These are phyloP conservation scores for Rhizomucor pusillus DNA, from an alignment of 371 early-diverging fungal genomes.

Conservation along the genomic window DNA sequence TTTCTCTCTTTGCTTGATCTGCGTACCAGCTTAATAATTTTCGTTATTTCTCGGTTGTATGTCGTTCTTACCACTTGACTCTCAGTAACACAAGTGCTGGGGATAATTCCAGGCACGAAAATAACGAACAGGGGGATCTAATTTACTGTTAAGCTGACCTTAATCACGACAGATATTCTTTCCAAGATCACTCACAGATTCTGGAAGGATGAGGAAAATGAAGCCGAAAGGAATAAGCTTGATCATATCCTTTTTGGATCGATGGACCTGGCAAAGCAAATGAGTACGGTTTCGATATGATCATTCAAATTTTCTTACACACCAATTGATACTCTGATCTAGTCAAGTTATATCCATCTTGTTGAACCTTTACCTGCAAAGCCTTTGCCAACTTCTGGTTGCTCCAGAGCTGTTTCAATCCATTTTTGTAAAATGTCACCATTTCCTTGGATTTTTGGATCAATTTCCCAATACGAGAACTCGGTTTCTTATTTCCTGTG, in stretches of 20 bases:
- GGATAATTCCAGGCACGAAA: conserved; percentile 59
- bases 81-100: conserved; percentile 60
- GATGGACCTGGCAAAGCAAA: conserved; percentile 33
- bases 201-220: conserved; percentile 54
- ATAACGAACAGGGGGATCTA: conserved; percentile 61
- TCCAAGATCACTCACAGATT: conserved; percentile 42
- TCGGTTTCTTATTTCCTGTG: no score
- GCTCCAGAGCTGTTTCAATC: conserved; percentile 56
- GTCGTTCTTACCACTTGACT: conserved; percentile 58
- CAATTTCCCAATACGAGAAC: conserved; percentile 26
- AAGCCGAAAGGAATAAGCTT: conserved; percentile 62
- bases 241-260: conserved; percentile 50
- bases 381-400: conserved; percentile 47
- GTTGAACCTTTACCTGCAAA: conserved; percentile 24
- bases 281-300: background rate
- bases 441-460: conserved; percentile 43
- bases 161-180: background rate
- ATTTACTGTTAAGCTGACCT: background rate
- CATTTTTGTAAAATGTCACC: conserved; percentile 55
- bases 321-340: conserved; percentile 39
- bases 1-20: conserved; percentile 59
- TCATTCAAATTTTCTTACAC: background rate
- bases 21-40: no score
- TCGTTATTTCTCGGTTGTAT: no score
- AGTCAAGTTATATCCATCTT: conserved; percentile 42